A percentile compares a stretch with the other conserved stretches of the same genome.
Conservation (phyloP, 1,284 basidiomycete genomes). For the Ganoderma sinense region DNA sequence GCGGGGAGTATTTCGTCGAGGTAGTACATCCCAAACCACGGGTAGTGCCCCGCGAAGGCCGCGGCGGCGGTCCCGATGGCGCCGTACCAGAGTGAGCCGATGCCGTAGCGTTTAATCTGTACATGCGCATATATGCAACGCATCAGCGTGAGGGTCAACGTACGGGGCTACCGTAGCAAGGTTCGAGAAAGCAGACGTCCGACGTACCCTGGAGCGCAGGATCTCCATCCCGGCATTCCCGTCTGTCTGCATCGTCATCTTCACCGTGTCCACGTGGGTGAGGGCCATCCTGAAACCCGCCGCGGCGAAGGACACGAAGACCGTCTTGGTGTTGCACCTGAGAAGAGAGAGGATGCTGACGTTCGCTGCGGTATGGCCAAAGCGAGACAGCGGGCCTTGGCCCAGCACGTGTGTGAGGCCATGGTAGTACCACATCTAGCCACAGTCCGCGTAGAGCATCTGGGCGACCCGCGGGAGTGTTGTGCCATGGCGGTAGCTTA, state of each 20-base stretch:
- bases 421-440: conserved; percentile 82
- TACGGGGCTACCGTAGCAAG: background rate
- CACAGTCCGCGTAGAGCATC: conserved; percentile 82
- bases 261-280: conserved; percentile 89
- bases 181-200: too few species aligned
- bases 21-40: conserved; percentile 84
- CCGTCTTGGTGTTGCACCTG: conserved; percentile 57
- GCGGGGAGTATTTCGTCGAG: conserved; percentile 74
- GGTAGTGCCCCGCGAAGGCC: conserved; percentile 91
- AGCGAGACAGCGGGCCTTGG: conserved; percentile 81
- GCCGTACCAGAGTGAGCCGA: conserved; percentile 86
- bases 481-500: conserved; percentile 91
- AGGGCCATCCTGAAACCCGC: conserved; percentile 85
- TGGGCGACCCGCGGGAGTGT: conserved; percentile 68
- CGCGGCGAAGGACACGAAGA: conserved; percentile 73
- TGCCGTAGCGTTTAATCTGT: conserved; percentile 76
- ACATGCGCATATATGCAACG: background rate
- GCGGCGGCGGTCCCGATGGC: conserved; percentile 89
- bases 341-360: background rate
- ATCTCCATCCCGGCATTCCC: conserved; percentile 74
- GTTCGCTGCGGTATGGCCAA: conserved; percentile 52
- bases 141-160: background rate
- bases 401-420: conserved; percentile 83
- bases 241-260: conserved; percentile 92
- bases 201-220: conserved; percentile 66